Conservation (phyloP, 192 early-diverging fungal genomes). For the Endogone sp. region DNA sequence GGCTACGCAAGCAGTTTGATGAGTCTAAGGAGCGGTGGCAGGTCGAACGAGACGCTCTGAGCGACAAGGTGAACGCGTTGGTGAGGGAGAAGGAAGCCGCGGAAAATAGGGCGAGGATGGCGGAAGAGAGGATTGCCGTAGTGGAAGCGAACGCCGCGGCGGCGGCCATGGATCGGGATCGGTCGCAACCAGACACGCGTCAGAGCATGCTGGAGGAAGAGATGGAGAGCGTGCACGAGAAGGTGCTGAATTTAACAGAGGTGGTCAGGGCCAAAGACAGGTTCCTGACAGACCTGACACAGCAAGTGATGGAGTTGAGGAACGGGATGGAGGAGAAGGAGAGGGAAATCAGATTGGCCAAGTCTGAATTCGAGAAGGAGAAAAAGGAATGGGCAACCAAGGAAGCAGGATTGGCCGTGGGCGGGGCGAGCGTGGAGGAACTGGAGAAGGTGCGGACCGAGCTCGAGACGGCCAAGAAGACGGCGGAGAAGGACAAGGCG, state of each 20-base stretch:
- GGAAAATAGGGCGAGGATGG: constrained; percentile 34
- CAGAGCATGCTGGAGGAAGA: constrained; percentile 23
- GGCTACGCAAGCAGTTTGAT: constrained; percentile 12
- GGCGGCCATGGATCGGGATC: constrained; percentile 5
- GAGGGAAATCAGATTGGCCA: constrained; percentile 25
- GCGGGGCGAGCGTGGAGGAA: constrained; percentile 13
- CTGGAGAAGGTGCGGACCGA: constrained; percentile 9
- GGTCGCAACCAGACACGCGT: constrained; percentile 2
- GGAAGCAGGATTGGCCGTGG: constrained; percentile 11
- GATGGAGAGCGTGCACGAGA: constrained; percentile 36
- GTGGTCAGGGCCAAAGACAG: constrained; percentile 35
- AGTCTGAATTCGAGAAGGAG: constrained; percentile 27
- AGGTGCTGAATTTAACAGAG: constrained; percentile 26
- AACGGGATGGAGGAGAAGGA: constrained; percentile 33
- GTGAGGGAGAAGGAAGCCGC: constrained; percentile 32
- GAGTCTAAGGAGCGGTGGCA: constrained; percentile 8
- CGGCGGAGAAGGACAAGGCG: background rate
- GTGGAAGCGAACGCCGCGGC: constrained; percentile 29
- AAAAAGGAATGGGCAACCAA: constrained; percentile 11
- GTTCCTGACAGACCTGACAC: constrained; percentile 29
- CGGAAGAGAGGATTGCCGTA: constrained; percentile 28
- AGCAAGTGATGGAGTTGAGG: constrained; percentile 29
- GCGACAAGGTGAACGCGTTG: constrained; percentile 20
- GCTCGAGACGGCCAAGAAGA: background rate
- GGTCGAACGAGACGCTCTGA: constrained; percentile 31